A percentile compares a stretch with the other conserved stretches of the same genome.
Conservation (phyloP, 2,329 filamentous ascomycete species). For the Pezicula carpinea region DNA sequence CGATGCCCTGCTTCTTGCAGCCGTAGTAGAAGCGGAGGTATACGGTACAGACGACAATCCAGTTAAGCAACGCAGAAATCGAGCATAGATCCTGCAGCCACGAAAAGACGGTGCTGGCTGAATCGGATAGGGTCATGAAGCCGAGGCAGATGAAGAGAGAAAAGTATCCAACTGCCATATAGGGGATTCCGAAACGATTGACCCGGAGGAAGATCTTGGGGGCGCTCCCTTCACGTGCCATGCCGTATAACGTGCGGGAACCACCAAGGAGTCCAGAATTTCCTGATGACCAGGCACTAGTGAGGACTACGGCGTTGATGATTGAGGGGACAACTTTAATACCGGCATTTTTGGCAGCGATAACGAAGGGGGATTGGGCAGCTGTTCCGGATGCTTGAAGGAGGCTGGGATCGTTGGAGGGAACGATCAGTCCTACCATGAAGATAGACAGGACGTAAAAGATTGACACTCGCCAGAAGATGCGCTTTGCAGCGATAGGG, state of each 20-base stretch:
- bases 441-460: slow-evolving; percentile 48
- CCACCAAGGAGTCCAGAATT: slow-evolving; percentile 56
- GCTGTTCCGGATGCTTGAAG: slow-evolving; percentile 44
- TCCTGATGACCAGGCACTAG: slow-evolving; percentile 62
- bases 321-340: slow-evolving; percentile 63
- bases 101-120: slow-evolving; percentile 57
- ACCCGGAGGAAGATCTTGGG: slow-evolving; percentile 51
- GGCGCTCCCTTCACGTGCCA: slow-evolving; percentile 54
- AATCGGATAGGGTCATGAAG: slow-evolving; percentile 52
- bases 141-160: slow-evolving; percentile 50
- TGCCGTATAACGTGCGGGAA: slow-evolving; percentile 52
- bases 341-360: slow-evolving; percentile 62
- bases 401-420: slow-evolving; percentile 43
- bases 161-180: slow-evolving; percentile 49
- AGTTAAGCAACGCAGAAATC: slow-evolving; percentile 17
- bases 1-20: slow-evolving; percentile 46
- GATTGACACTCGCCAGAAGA: slow-evolving; percentile 49
- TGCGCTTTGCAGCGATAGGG: slow-evolving; percentile 40
- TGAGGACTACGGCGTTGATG: slow-evolving; percentile 71
- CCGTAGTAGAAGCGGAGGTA: slow-evolving; percentile 56
- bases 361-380: slow-evolving; percentile 59
- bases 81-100: slow-evolving; percentile 57
- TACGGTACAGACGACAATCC: slow-evolving; percentile 46
- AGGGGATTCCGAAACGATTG: slow-evolving; percentile 48
- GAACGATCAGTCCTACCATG: slow-evolving; percentile 53